phyloP scores from a whole-genome alignment of 768 basidiomycete species.

The Bullera alba region DNA sequence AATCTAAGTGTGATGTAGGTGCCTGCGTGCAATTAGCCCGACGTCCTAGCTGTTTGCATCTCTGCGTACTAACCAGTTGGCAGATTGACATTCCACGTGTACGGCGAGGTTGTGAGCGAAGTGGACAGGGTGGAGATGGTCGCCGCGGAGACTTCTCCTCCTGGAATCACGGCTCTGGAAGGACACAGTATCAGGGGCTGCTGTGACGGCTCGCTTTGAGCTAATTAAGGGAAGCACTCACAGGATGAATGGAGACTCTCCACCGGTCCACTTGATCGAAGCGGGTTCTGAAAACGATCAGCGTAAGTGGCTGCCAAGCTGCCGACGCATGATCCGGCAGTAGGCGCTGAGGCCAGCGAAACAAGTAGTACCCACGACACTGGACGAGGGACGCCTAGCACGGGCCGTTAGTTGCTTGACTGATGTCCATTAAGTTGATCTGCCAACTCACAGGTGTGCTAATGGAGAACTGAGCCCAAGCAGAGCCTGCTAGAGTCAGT shows the following conservation, averaged over 20 bases:
- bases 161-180: slow-evolving; percentile 44
- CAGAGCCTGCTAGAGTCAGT: slow-evolving; percentile 29
- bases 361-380: slow-evolving; percentile 26
- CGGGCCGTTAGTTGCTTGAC: too few species aligned
- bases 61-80: slow-evolving; percentile 7
- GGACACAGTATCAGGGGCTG: not conserved
- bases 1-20: slow-evolving; percentile 55
- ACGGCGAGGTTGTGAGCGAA: slow-evolving; percentile 1
- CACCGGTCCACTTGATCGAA: slow-evolving; percentile 30
- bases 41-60: not conserved
- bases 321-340: not conserved
- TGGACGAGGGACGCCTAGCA: slow-evolving; percentile 32
- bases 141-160: slow-evolving; percentile 8
- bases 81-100: slow-evolving; percentile 16
- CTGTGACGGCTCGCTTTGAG: not conserved
- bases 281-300: slow-evolving; percentile 22
- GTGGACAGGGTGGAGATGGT: slow-evolving; percentile 5
- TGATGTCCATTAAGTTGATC: too few species aligned
- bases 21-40: slow-evolving; percentile 39
- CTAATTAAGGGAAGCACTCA: slow-evolving; percentile 15
- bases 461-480: slow-evolving; percentile 36
- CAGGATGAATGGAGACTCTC: slow-evolving; percentile 40
- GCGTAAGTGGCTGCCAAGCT: not conserved
- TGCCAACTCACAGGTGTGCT: slow-evolving; percentile 41
- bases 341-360: not conserved